Conservation (phyloP, 2,329 filamentous ascomycete genomes). For the Huntiella omanensis region DNA sequence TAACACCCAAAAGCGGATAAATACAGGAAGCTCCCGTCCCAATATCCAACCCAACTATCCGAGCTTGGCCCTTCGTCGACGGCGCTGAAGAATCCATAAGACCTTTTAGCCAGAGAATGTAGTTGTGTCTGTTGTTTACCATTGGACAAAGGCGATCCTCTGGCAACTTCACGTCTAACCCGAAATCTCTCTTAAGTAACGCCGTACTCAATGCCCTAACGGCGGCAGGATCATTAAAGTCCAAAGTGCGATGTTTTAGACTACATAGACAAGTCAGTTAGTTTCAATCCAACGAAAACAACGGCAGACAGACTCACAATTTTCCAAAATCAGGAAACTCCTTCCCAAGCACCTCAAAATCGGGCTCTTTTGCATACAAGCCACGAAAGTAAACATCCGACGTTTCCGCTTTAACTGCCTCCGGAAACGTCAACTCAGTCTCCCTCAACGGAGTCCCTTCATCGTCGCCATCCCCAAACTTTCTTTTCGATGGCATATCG, state of each 20-base stretch:
- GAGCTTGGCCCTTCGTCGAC: conserved; percentile 26
- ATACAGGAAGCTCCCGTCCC: conserved; percentile 85
- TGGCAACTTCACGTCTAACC: background rate
- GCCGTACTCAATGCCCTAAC: background rate
- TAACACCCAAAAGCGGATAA: conserved; percentile 66
- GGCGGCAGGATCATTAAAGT: background rate
- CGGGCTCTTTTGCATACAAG: background rate
- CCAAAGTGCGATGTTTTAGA: background rate
- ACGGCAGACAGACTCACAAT: too few relatives aligned
- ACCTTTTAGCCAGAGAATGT: conserved; percentile 72
- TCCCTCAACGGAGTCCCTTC: background rate
- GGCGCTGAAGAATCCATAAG: conserved; percentile 54
- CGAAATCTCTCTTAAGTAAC: background rate
- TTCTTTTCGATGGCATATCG: too few relatives aligned
- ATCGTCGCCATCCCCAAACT: background rate
- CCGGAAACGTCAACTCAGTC: background rate
- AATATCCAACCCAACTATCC: conserved; percentile 56
- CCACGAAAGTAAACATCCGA: background rate
- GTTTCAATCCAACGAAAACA: too few relatives aligned
- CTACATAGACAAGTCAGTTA: background rate
- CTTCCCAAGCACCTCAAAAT: background rate
- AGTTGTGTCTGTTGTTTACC: conserved; percentile 58
- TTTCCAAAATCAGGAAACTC: background rate
- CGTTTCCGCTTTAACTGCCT: background rate
- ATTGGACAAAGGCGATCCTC: conserved; percentile 13